Percentiles rank a stretch among this genome's conserved stretches.
Conservation (phyloP, 495 filamentous ascomycete genomes). For the Talaromyces stipitatus region DNA sequence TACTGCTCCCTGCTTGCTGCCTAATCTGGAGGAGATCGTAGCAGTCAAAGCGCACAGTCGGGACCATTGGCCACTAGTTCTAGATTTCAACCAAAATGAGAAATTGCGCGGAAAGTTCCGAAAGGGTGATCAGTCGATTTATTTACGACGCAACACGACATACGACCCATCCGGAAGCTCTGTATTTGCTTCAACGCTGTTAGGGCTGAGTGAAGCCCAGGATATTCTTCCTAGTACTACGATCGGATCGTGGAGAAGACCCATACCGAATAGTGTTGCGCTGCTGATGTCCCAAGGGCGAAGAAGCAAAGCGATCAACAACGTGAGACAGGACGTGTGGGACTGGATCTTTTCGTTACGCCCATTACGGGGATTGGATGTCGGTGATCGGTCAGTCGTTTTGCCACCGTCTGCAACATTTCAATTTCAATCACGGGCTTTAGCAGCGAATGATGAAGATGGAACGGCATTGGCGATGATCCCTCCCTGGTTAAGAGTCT, state of each 20-base stretch:
- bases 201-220: slow-evolving; percentile 35
- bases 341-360: slow-evolving; percentile 72
- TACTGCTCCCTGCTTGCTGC: slow-evolving; percentile 73
- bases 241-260: background rate
- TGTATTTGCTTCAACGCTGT: slow-evolving; percentile 67
- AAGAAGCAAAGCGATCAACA: slow-evolving; percentile 22
- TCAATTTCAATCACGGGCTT: slow-evolving; percentile 17
- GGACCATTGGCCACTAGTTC: slow-evolving; percentile 77
- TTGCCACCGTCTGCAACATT: slow-evolving; percentile 47
- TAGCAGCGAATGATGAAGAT: slow-evolving; percentile 25
- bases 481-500: slow-evolving; percentile 42
- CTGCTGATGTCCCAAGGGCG: slow-evolving; percentile 12
- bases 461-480: slow-evolving; percentile 18
- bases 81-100: slow-evolving; percentile 67
- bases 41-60: slow-evolving; percentile 58
- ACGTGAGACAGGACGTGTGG: slow-evolving; percentile 35
- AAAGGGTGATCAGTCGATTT: slow-evolving; percentile 62
- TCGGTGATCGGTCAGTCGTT: slow-evolving; percentile 68
- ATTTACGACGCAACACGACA: slow-evolving; percentile 69
- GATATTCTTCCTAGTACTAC: slow-evolving; percentile 25
- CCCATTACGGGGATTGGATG: slow-evolving; percentile 57
- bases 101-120: slow-evolving; percentile 61
- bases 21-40: slow-evolving; percentile 62
- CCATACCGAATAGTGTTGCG: slow-evolving; percentile 3
- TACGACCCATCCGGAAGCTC: slow-evolving; percentile 56